phyloP scores from a whole-genome alignment of 2,329 filamentous ascomycete genomes.

The Chlorencoelia australis region DNA sequence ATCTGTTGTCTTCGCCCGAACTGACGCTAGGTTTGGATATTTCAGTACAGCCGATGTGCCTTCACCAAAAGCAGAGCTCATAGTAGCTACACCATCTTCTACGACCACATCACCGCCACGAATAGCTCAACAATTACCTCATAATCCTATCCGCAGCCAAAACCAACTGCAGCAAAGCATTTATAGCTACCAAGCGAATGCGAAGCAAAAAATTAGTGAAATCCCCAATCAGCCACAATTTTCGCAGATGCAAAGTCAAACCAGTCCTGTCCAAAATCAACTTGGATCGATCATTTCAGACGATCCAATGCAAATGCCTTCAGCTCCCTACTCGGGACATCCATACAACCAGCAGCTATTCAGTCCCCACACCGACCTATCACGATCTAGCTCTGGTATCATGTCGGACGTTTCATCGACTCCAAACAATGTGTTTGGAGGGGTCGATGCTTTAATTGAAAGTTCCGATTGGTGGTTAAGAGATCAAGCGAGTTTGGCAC shows the following conservation, averaged over 20 bases:
- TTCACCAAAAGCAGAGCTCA: conserved; percentile 24
- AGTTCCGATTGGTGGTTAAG: conserved; percentile 55
- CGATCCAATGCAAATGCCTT: no score
- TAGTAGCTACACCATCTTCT: conserved; percentile 18
- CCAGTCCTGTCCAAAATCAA: no score
- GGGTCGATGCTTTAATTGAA: conserved; percentile 50
- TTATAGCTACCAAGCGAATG: conserved; percentile 18
- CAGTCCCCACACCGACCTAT: no score
- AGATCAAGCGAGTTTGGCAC: conserved; percentile 50
- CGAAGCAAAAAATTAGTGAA: no score
- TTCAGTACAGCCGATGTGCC: conserved; percentile 39
- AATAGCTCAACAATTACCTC: conserved; percentile 4
- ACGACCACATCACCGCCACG: conserved; percentile 15
- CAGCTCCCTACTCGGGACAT: no score
- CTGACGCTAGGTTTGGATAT: conserved; percentile 69
- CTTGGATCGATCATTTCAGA: no score
- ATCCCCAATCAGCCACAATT: no score
- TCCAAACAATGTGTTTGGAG: conserved; percentile 45
- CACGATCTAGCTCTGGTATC: no score
- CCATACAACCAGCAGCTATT: no score
- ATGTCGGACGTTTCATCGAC: no score
- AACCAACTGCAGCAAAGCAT: conserved; percentile 22
- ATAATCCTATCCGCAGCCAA: conserved; percentile 11
- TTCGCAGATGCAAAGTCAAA: no score
- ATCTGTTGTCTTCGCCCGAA: conserved; percentile 60